Evolutionary conservation across 2,329 filamentous ascomycete genomes (phyloP), one percentile per base, ranked within the genome.

Genomic region (Colletotrichum sp.): DNA sequence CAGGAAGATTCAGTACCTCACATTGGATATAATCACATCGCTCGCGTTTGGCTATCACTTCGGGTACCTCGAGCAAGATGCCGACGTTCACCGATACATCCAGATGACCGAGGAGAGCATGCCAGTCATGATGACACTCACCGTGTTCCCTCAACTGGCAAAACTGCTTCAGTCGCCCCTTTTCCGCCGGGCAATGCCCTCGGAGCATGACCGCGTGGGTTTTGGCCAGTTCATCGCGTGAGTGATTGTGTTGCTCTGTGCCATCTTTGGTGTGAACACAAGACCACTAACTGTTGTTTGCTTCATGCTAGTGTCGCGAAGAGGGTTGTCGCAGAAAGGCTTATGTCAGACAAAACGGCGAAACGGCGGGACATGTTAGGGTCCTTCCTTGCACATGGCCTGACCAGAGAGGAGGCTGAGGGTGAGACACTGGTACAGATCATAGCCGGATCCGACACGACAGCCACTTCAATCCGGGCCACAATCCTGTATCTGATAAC

Each of bases 21-120:
- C 89, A 1, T 82, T 92, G 6, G 91, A 92, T 74, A 87, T 91
- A 52, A 90, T 92, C 77, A 89, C 86, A 39, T 86, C 87, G 59
- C 80, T 92, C 6, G 88, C 88, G 0, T 88, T 91, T 60, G 90
- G 90, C 13, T 79, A 88, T 66, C 80, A 86, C 0, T 90, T 91
- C 76, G 89, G 89, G 15, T 88, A 88, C 77, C 78, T 91, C 1
- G 84, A 85, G n/a, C 79, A 83, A 7, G 87, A 91, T 78, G 80
- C 82, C 5, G 89, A 91, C 75, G 83, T 87, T 0, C 88, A 87
- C 78, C 85, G 85, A 67, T 90, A 89, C 78, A 86, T 90, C 67
- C 81, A 84, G 65, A 88, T 87, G 52, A 85, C 87, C 1, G 81
- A 84, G 52, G 81, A 83, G 39, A 85, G 85, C 72, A 82, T 89